These are phyloP conservation scores for Benincasa hispida DNA, from an alignment of 306 rosid species.

Conservation along the genomic window DNA sequence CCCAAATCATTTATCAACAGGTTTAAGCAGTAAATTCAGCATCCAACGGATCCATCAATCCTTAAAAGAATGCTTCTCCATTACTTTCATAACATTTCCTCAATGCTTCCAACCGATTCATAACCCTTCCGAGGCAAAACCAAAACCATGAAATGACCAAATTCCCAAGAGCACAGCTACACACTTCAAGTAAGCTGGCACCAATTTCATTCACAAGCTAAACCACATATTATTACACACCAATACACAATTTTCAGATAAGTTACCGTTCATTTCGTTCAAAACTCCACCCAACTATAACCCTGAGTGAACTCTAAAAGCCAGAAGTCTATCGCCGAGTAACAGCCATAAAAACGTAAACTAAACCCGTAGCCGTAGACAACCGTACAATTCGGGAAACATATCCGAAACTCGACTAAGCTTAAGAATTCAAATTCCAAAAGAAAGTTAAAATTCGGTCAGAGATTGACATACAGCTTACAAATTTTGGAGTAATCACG, in stretches of 20 bases:
- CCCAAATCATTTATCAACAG: background rate
- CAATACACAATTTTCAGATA: background rate
- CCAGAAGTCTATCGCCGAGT: background rate
- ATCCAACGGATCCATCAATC: background rate
- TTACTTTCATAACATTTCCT: background rate
- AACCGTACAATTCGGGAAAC: background rate
- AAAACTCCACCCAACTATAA: background rate
- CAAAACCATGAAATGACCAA: background rate
- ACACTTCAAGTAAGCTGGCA: background rate
- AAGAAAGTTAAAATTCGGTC: background rate
- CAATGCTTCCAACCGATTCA: background rate
- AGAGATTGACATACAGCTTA: slow-evolving; percentile 34
- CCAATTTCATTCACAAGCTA: background rate
- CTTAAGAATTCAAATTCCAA: background rate
- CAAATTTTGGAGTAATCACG: slow-evolving; percentile 86
- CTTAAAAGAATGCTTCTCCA: background rate
- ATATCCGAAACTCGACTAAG: background rate
- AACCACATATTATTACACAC: background rate
- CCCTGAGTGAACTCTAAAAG: background rate
- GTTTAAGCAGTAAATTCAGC: background rate
- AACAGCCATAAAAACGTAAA: background rate
- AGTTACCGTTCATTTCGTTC: background rate
- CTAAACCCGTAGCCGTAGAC: background rate
- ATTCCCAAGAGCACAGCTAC: background rate
- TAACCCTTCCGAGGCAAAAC: background rate